Evolutionary conservation across 257 asterid species (phyloP), one percentile per base, ranked within the genome.

Genomic region (Plantago major): DNA sequence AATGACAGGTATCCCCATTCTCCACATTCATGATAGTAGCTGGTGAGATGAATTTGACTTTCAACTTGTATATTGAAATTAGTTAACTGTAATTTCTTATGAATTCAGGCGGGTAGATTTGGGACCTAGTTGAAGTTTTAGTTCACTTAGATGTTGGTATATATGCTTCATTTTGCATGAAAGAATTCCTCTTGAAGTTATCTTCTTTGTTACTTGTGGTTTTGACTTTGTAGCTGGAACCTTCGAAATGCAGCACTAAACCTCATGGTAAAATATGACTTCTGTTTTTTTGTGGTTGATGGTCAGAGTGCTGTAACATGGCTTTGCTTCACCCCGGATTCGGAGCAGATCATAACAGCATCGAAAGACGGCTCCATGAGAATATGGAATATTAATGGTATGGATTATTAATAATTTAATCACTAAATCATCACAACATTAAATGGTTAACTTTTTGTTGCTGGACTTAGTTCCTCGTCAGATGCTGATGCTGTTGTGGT

Each of bases 241-340:
- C 14, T 22, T 2, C 2, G 28, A 17, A 51, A 19, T 9, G 9
- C 38, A 51, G 38, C 57, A 30, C 56, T n/a, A n/a, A n/a, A n/a
- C n/a, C n/a, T n/a, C n/a, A n/a, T 22, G 26, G 1, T 22, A 22
- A 52, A 52, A 52, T 11, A 37, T 22, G 11, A 22, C 5, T 13
- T 13, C 38, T 46, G 63, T 58, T 53, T 43, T 15, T 33, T 37
- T 33, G 33, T 67, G 56, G 47, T 40, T 73, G 46, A 66, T 76
- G 40, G 74, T 55, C 92, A 93, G 99, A 93, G 99, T 83, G 99
- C 99, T 9, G 99, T 93, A 58, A 93, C 97, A 28, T 93, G 99
- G 94, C 83, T 93, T 69, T 87, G 99, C 88, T 93, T 93, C 70
- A 58, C 80, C 67, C 94, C 88, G 49, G 81, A 82, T 76, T 93